A percentile compares a stretch with the other conserved stretches of the same genome.
Evolutionary conservation across 257 asterid species (phyloP).

Genomic region (Nicotiana attenuata): DNA sequence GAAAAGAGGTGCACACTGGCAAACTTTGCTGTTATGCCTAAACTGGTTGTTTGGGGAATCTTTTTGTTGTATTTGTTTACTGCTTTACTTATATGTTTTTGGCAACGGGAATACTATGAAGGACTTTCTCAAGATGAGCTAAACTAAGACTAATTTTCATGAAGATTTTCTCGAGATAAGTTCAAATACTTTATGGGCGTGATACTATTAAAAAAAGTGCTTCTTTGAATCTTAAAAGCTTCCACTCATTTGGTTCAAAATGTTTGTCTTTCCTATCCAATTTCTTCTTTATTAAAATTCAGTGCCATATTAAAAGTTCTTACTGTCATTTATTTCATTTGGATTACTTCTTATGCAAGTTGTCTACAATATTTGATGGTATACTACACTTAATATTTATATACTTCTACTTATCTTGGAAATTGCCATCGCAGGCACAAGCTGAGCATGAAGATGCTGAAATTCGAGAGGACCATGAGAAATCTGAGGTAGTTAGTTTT

Average conservation of each 20-base stretch:
- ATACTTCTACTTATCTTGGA: conserved; percentile 24
- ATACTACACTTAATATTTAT: neutral
- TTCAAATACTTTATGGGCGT: neutral
- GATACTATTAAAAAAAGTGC: neutral
- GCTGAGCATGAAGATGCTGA: conserved; percentile 35
- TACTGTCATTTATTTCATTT: neutral
- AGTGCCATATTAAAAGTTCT: neutral
- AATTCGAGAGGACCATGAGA: conserved; percentile 35
- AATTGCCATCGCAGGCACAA: conserved; percentile 29
- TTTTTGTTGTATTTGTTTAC: neutral
- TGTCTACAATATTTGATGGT: neutral
- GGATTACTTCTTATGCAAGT: neutral
- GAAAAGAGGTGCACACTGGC: conserved; percentile 51
- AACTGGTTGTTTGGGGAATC: neutral
- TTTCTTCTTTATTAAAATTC: neutral
- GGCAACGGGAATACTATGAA: neutral
- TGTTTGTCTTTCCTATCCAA: neutral
- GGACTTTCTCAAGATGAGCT: neutral
- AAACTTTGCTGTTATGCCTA: neutral
- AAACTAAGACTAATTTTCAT: neutral
- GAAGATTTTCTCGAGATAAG: neutral
- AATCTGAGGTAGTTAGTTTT: conserved; percentile 29
- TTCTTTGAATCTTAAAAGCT: neutral
- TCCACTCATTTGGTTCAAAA: neutral
- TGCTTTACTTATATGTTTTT: neutral